These are phyloP conservation scores for Chimonanthus praecox DNA, from an alignment of 164 flowering plant species.

Conservation along the genomic window DNA sequence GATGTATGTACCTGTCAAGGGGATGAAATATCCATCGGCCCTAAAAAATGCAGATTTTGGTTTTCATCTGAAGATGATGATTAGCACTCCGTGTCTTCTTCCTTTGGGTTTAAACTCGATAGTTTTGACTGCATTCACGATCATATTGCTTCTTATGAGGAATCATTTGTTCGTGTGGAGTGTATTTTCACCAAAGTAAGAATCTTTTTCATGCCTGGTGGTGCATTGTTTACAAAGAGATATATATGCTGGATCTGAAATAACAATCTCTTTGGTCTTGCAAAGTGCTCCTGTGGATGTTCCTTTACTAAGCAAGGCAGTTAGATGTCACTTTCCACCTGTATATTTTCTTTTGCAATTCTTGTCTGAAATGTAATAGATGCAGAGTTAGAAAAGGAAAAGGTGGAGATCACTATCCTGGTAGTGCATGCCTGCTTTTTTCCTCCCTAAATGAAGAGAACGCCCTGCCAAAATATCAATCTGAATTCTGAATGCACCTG, in stretches of 20 bases:
- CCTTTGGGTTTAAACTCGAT: slow-evolving; percentile 80
- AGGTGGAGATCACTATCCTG: background rate
- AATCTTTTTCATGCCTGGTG: background rate
- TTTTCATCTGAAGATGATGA: slow-evolving; percentile 36
- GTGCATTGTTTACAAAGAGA: too few species aligned
- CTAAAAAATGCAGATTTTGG: slow-evolving; percentile 28
- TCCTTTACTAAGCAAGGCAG: background rate
- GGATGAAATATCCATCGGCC: slow-evolving; percentile 7
- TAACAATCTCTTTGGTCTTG: background rate
- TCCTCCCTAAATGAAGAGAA: background rate
- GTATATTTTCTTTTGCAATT: too few species aligned
- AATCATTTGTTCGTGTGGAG: slow-evolving; percentile 96
- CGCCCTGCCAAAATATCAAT: background rate
- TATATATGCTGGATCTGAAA: background rate
- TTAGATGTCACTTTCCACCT: background rate
- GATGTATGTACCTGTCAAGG: slow-evolving; percentile 44
- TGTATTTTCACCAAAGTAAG: slow-evolving; percentile 98
- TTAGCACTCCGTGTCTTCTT: slow-evolving; percentile 71
- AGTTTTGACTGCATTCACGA: slow-evolving; percentile 58
- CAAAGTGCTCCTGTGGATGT: background rate
- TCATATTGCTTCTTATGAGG: slow-evolving; percentile 81
- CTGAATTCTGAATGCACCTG: background rate
- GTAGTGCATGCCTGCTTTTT: background rate
- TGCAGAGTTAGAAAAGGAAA: background rate
- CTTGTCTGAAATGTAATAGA: background rate